A percentile compares a stretch with the other conserved stretches of the same genome.
Evolutionary conservation across 257 asterid genomes (phyloP).

Genomic region (Salvia splendens): DNA sequence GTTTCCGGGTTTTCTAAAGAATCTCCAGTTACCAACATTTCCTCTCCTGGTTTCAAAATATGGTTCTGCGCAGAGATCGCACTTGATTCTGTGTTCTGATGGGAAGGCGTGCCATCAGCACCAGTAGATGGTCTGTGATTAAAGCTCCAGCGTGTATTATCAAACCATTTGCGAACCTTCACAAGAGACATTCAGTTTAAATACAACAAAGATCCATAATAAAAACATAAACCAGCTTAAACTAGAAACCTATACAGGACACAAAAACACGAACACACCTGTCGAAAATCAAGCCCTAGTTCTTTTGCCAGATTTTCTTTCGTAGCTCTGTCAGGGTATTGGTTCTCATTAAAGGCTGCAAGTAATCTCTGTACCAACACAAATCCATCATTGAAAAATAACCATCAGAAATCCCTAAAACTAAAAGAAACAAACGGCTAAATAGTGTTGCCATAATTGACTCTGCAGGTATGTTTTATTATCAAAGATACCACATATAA

Average conservation of each 20-base stretch:
- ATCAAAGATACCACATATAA: conserved; percentile 7
- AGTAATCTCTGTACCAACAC: conserved; percentile 66
- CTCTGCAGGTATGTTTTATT: background rate
- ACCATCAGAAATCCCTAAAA: conserved; percentile 21
- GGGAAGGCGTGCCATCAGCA: conserved; percentile 23
- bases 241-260: background rate
- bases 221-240: background rate
- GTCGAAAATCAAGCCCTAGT: conserved; percentile 60
- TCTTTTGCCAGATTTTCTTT: conserved; percentile 75
- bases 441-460: background rate
- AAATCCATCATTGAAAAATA: conserved; percentile 29
- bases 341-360: conserved; percentile 71
- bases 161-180: conserved; percentile 90
- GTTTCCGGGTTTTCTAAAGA: conserved; percentile 29
- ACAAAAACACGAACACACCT: conserved; percentile 48
- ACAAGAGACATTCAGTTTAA: background rate
- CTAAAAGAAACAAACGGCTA: conserved; percentile 27
- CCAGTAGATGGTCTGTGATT: conserved; percentile 53
- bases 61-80: conserved; percentile 15
- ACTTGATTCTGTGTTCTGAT: conserved; percentile 30
- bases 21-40: conserved; percentile 24
- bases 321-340: conserved; percentile 63
- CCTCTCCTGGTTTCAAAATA: background rate
- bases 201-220: conserved; percentile 7
- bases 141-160: conserved; percentile 82